Base-by-base conservation (phyloP, 148 eudicot species). In the Arctostaphylos glauca region DNA sequence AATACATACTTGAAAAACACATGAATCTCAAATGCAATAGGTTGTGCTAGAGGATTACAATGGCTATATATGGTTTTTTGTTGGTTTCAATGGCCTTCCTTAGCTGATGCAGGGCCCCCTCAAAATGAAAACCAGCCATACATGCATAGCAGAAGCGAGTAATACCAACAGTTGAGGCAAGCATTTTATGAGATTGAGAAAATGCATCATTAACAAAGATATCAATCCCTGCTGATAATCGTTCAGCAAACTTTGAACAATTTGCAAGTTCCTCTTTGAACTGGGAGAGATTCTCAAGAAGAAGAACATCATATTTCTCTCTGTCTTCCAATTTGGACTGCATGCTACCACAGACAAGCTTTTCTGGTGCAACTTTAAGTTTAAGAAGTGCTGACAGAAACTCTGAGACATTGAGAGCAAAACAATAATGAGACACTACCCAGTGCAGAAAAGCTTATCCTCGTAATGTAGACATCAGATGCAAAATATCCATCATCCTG, bases 161-260 rank as follows among this genome's bases (percentile, higher is more conserved):
- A 82, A 93, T 85, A 84, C 95, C 98, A 81, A 95, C 98, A 64
- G 94, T 92, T 81, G 98, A 95, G 60, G 95, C 95, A 85, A 92
- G 92, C 89, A 90, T 82, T 87, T 89, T 93, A 85, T 93, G 98
- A 84, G 94, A 90, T 72, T 85, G 84, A 62, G 94, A 91, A 89
- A 95, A 92, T 60, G 94, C 90, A 82, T 95, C 98, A 87, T 95
- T 93, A 80, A 93, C 91, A 83, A 93, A 89, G 68, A 95, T 88
- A 90, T 95, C 97, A 83, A 95, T 85, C 74, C 92, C 92, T 55
- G 86, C 75, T 4, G 93, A 82, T 77, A 93, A 85, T 47, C 78
- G 84, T 83, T 83, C 80, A 81, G 97, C 81, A 89, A 93, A 95
- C 25, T 88, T 84, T 81, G 89, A 84, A 83, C 92, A 87, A 85